Base-by-base conservation (phyloP, 768 basidiomycete genomes). In the Serendipita vermifera region DNA sequence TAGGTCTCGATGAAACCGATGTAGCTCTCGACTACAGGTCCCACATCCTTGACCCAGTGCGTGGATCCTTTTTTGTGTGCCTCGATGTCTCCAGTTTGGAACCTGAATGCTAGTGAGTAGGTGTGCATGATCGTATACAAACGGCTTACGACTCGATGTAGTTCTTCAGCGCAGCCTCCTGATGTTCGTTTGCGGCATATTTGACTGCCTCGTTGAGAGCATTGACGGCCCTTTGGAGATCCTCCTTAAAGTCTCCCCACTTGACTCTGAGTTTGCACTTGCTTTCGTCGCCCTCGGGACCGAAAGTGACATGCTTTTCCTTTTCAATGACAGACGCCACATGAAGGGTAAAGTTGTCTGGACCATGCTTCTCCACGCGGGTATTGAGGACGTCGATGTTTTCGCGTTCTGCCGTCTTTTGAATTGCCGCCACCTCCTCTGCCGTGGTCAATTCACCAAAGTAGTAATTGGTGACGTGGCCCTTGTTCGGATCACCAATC, bases 1-100 rank as follows among this genome's bases (percentile, higher is more conserved):
- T 87, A 87, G 1, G 83, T 88, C 73, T 88, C 86, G 36, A 88
- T 76, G 66, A 87, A 88, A 22, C 88, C 88, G 57, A 91, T 81
- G 67, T 91, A 90, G 29, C 80, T 85, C 68, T 92, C 89, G 15
- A 93, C 89, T 32, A 86, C 83, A 3, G 89, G 89, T 0, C 87
- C 85, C 20, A 87, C 70, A 64, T 93, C 89, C 68, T 84, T 82
- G 24, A 93, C 89, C 89, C 89, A 93, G 59, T 80, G 72, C 27
- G 70, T 77, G 0, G 86, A 88, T 0, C 77, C 89, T 39, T 83
- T 75, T 64, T 85, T 82, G 71, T 93, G 90, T 17, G 78, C 83
- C 59, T 81, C 75, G 48, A 92, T 81, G 6, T 83, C 86, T 7
- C 89, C 89, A 3, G 81, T 81, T 62, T 77, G 69, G 64, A 92